Conservation (phyloP, 176 grass and related monocot species). For the Phoenix roebelenii region DNA sequence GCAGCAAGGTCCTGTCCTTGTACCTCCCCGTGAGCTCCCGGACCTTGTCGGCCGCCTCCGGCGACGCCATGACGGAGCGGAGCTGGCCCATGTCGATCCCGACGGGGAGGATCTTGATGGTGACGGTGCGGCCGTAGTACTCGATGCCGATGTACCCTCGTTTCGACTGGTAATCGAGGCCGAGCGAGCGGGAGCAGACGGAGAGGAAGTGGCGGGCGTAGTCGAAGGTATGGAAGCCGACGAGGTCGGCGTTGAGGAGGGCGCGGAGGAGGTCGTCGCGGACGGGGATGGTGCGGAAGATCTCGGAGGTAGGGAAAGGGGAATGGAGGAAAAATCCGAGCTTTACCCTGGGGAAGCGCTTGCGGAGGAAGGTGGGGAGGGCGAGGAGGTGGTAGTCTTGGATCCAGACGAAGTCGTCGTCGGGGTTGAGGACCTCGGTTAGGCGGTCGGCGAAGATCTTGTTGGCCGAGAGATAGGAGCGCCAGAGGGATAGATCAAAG, state of each 20-base stretch:
- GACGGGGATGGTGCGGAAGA: conserved; percentile 42
- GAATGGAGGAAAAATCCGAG: conserved; percentile 64
- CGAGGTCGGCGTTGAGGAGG: conserved; percentile 51
- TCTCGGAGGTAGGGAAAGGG: conserved; percentile 47
- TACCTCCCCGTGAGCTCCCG: conserved; percentile 34
- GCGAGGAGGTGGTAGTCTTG: conserved; percentile 53
- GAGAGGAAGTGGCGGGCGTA: conserved; percentile 59
- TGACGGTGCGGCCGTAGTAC: conserved; percentile 42
- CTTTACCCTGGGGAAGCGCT: conserved; percentile 21
- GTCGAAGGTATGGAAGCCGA: conserved; percentile 61
- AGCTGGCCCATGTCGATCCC: conserved; percentile 52
- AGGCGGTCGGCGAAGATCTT: conserved; percentile 41
- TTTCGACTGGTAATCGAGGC: conserved; percentile 27
- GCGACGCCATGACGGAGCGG: conserved; percentile 20
- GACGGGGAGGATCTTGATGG: conserved; percentile 50
- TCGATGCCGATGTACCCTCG: conserved; percentile 45
- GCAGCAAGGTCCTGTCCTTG: conserved; percentile 25
- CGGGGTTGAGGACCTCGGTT: conserved; percentile 32
- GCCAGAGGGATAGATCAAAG: conserved; percentile 28
- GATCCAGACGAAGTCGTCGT: conserved; percentile 39
- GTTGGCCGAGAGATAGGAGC: conserved; percentile 39
- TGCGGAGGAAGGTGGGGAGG: conserved; percentile 44
- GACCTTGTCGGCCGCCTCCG: conserved; percentile 29
- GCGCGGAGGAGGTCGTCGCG: conserved; percentile 51
- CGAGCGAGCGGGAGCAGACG: conserved; percentile 37